phyloP scores from a whole-genome alignment of 495 filamentous ascomycete genomes.

The Neurospora cerealis region DNA sequence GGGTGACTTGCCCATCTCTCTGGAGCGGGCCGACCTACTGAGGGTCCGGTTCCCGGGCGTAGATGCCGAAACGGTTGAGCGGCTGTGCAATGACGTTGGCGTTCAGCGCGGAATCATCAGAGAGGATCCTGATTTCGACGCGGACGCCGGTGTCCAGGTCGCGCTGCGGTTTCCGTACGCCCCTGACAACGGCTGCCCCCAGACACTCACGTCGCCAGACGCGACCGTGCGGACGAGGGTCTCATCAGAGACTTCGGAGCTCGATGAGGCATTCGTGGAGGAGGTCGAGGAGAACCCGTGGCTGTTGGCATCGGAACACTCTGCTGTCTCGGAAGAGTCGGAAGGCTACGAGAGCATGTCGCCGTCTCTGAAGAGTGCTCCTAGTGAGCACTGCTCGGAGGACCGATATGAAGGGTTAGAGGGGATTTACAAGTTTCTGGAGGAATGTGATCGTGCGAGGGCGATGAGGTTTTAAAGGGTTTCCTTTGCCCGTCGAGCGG shows the following conservation, averaged over 20 bases:
- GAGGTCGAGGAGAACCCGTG: slow-evolving; percentile 37
- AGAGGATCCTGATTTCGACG: slow-evolving; percentile 68
- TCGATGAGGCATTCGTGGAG: slow-evolving; percentile 7
- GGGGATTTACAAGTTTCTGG: slow-evolving; percentile 79
- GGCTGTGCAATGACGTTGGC: slow-evolving; percentile 77
- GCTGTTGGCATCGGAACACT: slow-evolving; percentile 25
- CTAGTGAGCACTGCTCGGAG: slow-evolving; percentile 33
- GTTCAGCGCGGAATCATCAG: slow-evolving; percentile 63
- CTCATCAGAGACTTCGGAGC: slow-evolving; percentile 29
- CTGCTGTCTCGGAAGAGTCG: slow-evolving; percentile 19
- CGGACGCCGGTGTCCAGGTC: slow-evolving; percentile 50
- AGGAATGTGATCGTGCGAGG: slow-evolving; percentile 65
- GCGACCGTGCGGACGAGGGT: slow-evolving; percentile 35
- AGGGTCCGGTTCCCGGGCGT: slow-evolving; percentile 86
- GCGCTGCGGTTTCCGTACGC: slow-evolving; percentile 83
- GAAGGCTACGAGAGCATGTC: slow-evolving; percentile 40
- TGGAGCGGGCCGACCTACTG: slow-evolving; percentile 50
- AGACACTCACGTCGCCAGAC: slow-evolving; percentile 41
- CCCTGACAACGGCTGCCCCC: slow-evolving; percentile 30
- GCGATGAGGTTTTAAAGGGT: slow-evolving; percentile 9
- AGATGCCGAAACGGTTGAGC: slow-evolving; percentile 72
- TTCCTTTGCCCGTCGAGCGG: not conserved
- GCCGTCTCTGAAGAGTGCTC: slow-evolving; percentile 29
- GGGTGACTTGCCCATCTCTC: slow-evolving; percentile 72
- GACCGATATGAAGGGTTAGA: slow-evolving; percentile 69